A percentile compares a stretch with the other conserved stretches of the same genome.
Evolutionary conservation across 305 asterid genomes (phyloP).

Genomic region (Euphrasia arctica): DNA sequence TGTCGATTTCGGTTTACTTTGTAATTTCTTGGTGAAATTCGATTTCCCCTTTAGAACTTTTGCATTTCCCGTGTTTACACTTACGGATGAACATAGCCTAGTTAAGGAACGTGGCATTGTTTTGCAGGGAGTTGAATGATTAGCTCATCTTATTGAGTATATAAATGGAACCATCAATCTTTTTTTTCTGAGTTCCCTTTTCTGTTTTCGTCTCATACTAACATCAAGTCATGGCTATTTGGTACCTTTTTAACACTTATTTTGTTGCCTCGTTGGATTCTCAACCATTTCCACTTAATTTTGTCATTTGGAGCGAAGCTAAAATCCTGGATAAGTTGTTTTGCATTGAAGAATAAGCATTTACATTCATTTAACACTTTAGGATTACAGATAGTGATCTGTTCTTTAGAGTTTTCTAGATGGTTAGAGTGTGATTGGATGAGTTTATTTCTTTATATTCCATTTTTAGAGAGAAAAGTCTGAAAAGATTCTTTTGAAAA

Average conservation of each 20-base stretch:
- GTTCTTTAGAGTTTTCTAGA: neutral
- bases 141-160: conserved; percentile 1
- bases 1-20: conserved; percentile 14
- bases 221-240: neutral
- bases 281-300: neutral
- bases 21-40: neutral
- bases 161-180: neutral
- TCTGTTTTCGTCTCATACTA: neutral
- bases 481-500: neutral
- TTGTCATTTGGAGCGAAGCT: neutral
- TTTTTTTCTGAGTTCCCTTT: neutral
- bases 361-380: neutral
- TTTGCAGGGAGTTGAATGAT: conserved; percentile 3
- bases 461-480: neutral
- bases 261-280: neutral
- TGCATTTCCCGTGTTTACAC: neutral
- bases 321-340: neutral
- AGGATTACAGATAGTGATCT: neutral
- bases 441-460: neutral
- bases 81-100: neutral
- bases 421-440: neutral
- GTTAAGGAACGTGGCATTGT: conserved; percentile 4
- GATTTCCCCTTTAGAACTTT: conserved; percentile 2
- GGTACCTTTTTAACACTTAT: neutral
- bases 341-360: conserved; percentile 7